Conservation (phyloP, 257 asterid genomes). For the Leptodermis oblonga region DNA sequence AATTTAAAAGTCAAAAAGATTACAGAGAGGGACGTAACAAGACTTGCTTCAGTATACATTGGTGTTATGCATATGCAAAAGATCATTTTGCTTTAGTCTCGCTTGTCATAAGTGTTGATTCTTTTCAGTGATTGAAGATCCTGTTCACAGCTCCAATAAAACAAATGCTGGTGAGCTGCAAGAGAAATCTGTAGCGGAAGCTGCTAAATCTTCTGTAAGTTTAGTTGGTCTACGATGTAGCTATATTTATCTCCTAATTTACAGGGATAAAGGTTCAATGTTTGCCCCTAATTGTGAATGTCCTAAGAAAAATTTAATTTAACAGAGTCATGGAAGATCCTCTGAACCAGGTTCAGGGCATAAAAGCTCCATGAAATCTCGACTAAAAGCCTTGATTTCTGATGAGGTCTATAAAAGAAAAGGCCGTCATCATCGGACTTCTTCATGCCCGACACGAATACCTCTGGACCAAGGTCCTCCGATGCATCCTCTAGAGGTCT, state of each 20-base stretch:
- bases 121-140: slow-evolving; percentile 29
- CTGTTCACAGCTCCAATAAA: slow-evolving; percentile 15
- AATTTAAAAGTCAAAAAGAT: too few species aligned
- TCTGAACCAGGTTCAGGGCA: slow-evolving; percentile 27
- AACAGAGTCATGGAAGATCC: slow-evolving; percentile 34
- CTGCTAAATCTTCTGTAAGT: slow-evolving; percentile 37
- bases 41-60: too few species aligned
- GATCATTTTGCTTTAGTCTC: slow-evolving; percentile 6
- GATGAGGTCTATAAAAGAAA: slow-evolving; percentile 49
- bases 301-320: neutral
- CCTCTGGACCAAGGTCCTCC: slow-evolving; percentile 19
- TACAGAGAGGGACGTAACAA: too few species aligned
- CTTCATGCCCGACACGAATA: slow-evolving; percentile 43
- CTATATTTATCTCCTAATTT: neutral
- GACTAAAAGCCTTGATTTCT: slow-evolving; percentile 52
- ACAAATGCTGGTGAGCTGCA: slow-evolving; percentile 22
- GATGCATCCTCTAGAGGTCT: slow-evolving; percentile 22
- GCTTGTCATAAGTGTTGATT: neutral
- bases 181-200: slow-evolving; percentile 17
- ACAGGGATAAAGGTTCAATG: neutral
- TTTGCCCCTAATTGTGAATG: neutral
- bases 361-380: slow-evolving; percentile 63
- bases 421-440: slow-evolving; percentile 55
- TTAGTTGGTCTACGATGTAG: neutral
- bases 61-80: too few species aligned